A percentile compares a stretch with the other conserved stretches of the same genome.
Conservation (phyloP, 495 filamentous ascomycete species). For the Aspergillus affinis region DNA sequence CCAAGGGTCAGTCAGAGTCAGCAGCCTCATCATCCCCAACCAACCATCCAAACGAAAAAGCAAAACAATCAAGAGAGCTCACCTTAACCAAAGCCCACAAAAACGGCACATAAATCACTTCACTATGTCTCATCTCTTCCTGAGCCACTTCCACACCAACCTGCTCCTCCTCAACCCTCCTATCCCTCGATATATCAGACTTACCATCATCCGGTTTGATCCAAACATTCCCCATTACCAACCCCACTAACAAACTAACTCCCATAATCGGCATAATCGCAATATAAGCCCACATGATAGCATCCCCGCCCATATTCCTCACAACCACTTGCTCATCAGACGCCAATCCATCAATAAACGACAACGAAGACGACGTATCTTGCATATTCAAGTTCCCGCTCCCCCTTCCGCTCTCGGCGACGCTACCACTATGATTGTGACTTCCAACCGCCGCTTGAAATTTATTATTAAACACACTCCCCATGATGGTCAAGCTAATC, state of each 20-base stretch:
- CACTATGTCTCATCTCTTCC: conserved; percentile 10
- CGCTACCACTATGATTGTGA: too few species aligned
- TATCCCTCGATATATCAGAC: too few species aligned
- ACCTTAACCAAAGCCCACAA: conserved; percentile 25
- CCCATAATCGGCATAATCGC: conserved; percentile 55
- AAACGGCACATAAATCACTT: conserved; percentile 28
- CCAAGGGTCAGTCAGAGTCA: background rate
- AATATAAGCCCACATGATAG: conserved; percentile 58
- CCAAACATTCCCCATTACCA: conserved; percentile 55
- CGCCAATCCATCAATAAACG: conserved; percentile 22
- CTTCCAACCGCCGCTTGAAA: conserved; percentile 15
- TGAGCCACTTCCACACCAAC: too few species aligned
- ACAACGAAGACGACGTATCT: conserved; percentile 19
- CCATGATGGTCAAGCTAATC: conserved; percentile 57
- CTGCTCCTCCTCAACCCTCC: conserved; percentile 5
- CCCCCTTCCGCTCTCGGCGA: conserved; percentile 6
- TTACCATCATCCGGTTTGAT: conserved; percentile 23
- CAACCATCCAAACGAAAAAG: background rate
- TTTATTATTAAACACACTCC: conserved; percentile 60
- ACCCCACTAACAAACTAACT: conserved; percentile 40
- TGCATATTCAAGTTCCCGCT: conserved; percentile 13
- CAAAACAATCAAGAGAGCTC: background rate
- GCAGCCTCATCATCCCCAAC: background rate
- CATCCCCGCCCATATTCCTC: conserved; percentile 35
- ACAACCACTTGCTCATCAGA: conserved; percentile 24